Base-by-base conservation (phyloP, 2,329 filamentous ascomycete genomes). In the Arachnomyces sp. region DNA sequence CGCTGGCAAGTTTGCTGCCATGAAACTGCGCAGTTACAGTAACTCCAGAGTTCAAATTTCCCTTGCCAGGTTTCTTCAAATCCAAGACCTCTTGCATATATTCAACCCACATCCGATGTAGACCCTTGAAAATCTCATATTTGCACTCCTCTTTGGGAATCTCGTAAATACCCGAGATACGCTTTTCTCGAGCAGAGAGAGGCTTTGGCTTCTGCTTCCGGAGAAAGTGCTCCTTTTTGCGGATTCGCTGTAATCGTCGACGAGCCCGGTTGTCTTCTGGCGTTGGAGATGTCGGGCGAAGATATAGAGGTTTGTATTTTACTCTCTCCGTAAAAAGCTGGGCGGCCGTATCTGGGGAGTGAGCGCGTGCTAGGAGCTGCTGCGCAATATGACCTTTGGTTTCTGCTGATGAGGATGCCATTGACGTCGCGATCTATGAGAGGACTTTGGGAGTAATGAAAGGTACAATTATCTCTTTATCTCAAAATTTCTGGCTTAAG, bases 21-120 rank as follows among this genome's bases (percentile, higher is more conserved):
- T 66, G 62, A 31, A 54, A 54, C 29, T 55, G 45, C 3, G 84
- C 83, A 4, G 5, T 25, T 5, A 25, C 9, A 25, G 82, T 84
- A 2, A 81, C 74, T 31, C 45, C 39, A 28, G 34, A 37, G 31
- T 28, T 48, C 33, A 46, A 42, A 45, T 42, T 42, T 50, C 47
- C 41, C 3, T 52, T 9, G 21, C 21, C 21, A 25, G 21, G 48
- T 21, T 50, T 59, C 45, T 77, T 74, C 40, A 77, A 56, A 4
- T 82, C 84, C 1, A 96, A 65, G 0, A 95, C 69, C 51, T 95
- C 89, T 39, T 80, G 77, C 55, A 92, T 84, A 62, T 98, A 98
- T 3, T 77, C 80, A 29, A 80, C 64, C 92, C 92, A 98, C 47
- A 98, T 69, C 12, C 63, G 62, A 59, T 93, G 78, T 50, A 98